Evolutionary conservation across 306 rosid genomes (phyloP).

Genomic region (Trichosanthes truncata): DNA sequence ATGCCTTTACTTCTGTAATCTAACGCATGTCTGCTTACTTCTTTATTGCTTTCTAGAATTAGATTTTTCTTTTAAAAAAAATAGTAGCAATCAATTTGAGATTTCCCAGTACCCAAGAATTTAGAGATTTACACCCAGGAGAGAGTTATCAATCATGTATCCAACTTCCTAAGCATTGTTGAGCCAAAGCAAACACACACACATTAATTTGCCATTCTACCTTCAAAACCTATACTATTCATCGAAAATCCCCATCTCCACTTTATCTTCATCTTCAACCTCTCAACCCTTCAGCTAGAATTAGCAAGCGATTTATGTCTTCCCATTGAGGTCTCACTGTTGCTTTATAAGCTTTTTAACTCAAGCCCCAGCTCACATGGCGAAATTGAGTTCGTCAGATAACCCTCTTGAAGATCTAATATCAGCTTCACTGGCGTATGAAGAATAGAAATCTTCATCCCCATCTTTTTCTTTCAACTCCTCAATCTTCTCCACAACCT

Average conservation of each 20-base stretch:
- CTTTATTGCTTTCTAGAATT: not conserved
- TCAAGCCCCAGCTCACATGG: not conserved
- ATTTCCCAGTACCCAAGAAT: not conserved
- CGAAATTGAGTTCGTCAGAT: slow-evolving; percentile 21
- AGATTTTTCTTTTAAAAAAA: not conserved
- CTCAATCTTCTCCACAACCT: slow-evolving; percentile 49
- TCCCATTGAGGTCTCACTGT: not conserved
- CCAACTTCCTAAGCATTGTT: slow-evolving; percentile 1
- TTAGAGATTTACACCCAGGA: slow-evolving; percentile 4
- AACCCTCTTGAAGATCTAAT: slow-evolving; percentile 16
- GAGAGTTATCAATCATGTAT: not conserved
- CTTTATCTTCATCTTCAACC: not conserved
- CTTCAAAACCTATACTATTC: slow-evolving; percentile 3
- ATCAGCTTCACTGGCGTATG: slow-evolving; percentile 32
- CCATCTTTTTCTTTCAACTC: slow-evolving; percentile 41
- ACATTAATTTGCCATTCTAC: not conserved
- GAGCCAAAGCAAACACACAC: not conserved
- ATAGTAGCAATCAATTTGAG: not conserved
- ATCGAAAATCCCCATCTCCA: not conserved
- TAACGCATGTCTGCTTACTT: not conserved
- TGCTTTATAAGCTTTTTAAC: not conserved
- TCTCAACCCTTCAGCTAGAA: not conserved
- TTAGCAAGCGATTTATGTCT: not conserved
- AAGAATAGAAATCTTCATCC: slow-evolving; percentile 19
- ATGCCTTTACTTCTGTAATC: not conserved